These are phyloP conservation scores for Emergomyces orientalis DNA, from an alignment of 2,329 filamentous ascomycete genomes.

Conservation along the genomic window DNA sequence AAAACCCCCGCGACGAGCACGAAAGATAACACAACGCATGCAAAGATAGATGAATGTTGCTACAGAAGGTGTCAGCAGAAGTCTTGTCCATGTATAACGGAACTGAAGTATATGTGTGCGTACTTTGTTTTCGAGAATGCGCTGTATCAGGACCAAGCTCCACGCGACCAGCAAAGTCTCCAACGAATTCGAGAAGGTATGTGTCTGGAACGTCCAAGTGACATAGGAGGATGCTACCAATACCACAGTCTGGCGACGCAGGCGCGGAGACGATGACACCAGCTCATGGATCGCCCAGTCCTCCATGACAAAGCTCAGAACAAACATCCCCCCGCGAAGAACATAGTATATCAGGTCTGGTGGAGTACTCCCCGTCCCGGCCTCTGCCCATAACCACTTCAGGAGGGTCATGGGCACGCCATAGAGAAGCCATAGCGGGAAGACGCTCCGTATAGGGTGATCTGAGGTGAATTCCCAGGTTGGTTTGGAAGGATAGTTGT, in stretches of 20 bases:
- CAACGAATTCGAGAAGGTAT: slow-evolving; percentile 96
- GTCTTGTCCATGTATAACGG: not conserved
- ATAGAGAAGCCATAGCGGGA: slow-evolving; percentile 92
- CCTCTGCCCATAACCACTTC: slow-evolving; percentile 84
- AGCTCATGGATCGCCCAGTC: slow-evolving; percentile 96
- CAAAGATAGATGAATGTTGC: slow-evolving; percentile 65
- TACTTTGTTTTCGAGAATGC: slow-evolving; percentile 73
- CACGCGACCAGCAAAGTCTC: slow-evolving; percentile 89
- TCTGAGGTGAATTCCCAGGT: slow-evolving; percentile 95
- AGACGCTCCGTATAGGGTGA: slow-evolving; percentile 85
- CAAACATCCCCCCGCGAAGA: slow-evolving; percentile 81
- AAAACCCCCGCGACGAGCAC: slow-evolving; percentile 80
- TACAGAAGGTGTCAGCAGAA: slow-evolving; percentile 26
- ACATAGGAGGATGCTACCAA: slow-evolving; percentile 94
- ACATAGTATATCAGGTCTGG: slow-evolving; percentile 87
- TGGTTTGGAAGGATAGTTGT: slow-evolving; percentile 76
- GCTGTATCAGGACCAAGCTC: slow-evolving; percentile 83
- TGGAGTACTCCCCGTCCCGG: slow-evolving; percentile 61
- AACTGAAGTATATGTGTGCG: slow-evolving; percentile 19
- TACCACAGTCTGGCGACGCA: slow-evolving; percentile 64
- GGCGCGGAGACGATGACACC: slow-evolving; percentile 62
- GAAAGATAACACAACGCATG: slow-evolving; percentile 69
- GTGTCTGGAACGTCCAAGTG: slow-evolving; percentile 96
- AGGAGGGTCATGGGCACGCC: slow-evolving; percentile 87
- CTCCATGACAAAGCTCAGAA: slow-evolving; percentile 89